A percentile compares a stretch with the other conserved stretches of the same genome.
These are phyloP conservation scores for Calonectria multiphialidica DNA, from an alignment of 2,329 filamentous ascomycete genomes.

Conservation along the genomic window DNA sequence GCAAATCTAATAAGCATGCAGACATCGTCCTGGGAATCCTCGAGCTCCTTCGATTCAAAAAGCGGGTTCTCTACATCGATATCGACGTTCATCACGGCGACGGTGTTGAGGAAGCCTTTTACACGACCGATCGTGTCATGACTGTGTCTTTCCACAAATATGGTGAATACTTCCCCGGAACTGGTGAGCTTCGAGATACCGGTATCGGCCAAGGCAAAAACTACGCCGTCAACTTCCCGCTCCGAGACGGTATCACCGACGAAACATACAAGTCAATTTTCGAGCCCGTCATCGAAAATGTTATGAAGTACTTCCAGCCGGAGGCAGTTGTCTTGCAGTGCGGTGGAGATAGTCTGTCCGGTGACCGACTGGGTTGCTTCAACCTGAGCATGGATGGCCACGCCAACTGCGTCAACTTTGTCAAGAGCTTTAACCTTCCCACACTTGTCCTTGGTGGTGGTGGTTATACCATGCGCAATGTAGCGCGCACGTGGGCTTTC, in stretches of 20 bases:
- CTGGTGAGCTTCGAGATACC: constrained; percentile 87
- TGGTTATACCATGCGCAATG: constrained; percentile 97
- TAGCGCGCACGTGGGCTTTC: constrained; percentile 96
- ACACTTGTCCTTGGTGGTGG: constrained; percentile 95
- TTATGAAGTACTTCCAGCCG: constrained; percentile 89
- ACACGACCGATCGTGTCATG: constrained; percentile 92
- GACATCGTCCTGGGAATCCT: constrained; percentile 97
- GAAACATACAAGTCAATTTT: constrained; percentile 91
- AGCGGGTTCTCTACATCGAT: constrained; percentile 97
- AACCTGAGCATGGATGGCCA: constrained; percentile 98
- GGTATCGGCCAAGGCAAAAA: constrained; percentile 90
- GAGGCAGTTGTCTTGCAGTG: constrained; percentile 96
- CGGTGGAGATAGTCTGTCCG: constrained; percentile 93
- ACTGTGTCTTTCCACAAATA: constrained; percentile 97
- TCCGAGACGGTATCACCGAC: constrained; percentile 93
- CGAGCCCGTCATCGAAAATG: constrained; percentile 86
- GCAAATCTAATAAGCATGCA: constrained; percentile 53
- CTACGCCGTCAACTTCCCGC: constrained; percentile 90
- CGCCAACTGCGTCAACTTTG: constrained; percentile 92
- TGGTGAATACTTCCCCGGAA: constrained; percentile 95
- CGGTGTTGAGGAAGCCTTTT: constrained; percentile 93
- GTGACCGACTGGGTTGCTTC: constrained; percentile 95
- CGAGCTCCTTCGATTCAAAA: constrained; percentile 89
- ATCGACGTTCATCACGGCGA: constrained; percentile 96
- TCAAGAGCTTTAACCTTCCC: constrained; percentile 87